Evolutionary conservation across 768 basidiomycete genomes (phyloP).

Genomic region (Kwoniella dendrophila): DNA sequence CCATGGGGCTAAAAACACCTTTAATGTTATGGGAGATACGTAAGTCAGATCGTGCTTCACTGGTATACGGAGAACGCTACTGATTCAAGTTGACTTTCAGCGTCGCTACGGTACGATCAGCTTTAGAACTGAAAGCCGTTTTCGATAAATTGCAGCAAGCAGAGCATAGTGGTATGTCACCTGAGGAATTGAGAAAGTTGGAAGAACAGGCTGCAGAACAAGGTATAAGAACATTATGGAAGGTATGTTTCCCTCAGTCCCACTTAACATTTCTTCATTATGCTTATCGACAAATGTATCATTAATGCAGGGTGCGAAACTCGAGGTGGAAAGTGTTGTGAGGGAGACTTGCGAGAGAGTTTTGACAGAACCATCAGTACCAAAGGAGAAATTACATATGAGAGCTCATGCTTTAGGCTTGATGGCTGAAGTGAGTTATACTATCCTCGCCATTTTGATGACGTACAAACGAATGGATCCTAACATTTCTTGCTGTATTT

Average conservation of each 20-base stretch:
- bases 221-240: slow-evolving; percentile 56
- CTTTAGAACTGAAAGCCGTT: slow-evolving; percentile 56
- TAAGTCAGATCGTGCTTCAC: slow-evolving; percentile 25
- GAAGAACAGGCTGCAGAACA: slow-evolving; percentile 57
- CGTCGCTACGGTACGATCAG: slow-evolving; percentile 54
- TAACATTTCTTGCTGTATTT: not conserved
- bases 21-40: slow-evolving; percentile 53
- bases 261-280: not conserved
- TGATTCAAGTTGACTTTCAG: slow-evolving; percentile 20
- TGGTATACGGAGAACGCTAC: not conserved
- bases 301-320: slow-evolving; percentile 48
- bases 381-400: slow-evolving; percentile 50
- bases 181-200: slow-evolving; percentile 53
- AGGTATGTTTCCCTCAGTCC: slow-evolving; percentile 36
- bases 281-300: not conserved
- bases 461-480: not conserved
- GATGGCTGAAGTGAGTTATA: slow-evolving; percentile 53
- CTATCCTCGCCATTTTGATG: not conserved
- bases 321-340: slow-evolving; percentile 56
- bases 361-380: slow-evolving; percentile 47
- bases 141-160: slow-evolving; percentile 55
- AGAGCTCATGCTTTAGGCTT: slow-evolving; percentile 50
- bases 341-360: slow-evolving; percentile 54
- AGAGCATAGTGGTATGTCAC: slow-evolving; percentile 53
- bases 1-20: slow-evolving; percentile 55